Evolutionary conservation across 2,329 filamentous ascomycete genomes (phyloP).

Genomic region (Rhynchosporium graminicola): DNA sequence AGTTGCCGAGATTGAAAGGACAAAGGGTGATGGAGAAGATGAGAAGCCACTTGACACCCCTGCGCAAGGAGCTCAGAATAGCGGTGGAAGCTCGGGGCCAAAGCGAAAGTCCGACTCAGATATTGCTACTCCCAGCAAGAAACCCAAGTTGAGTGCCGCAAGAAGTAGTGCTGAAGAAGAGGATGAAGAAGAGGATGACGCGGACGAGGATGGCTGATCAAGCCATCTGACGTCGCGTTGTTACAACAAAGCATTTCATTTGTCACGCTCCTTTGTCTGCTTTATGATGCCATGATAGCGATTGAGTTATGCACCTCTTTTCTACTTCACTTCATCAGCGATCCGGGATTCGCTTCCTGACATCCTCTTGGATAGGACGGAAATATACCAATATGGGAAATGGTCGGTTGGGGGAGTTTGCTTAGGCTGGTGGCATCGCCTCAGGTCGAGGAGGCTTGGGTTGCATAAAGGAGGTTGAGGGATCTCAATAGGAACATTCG

Average conservation of each 20-base stretch:
- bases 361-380: conserved; percentile 23
- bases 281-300: conserved; percentile 39
- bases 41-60: conserved; percentile 42
- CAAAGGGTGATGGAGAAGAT: conserved; percentile 45
- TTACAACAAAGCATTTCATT: conserved; percentile 22
- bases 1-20: conserved; percentile 83
- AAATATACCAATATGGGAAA: conserved; percentile 23
- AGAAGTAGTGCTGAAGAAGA: conserved; percentile 39
- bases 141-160: conserved; percentile 46
- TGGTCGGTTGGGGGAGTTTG: conserved; percentile 27
- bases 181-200: conserved; percentile 41
- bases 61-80: conserved; percentile 38
- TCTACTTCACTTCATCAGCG: conserved; percentile 30
- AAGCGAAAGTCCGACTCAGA: conserved; percentile 63
- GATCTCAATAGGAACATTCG: conserved; percentile 31
- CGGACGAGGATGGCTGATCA: conserved; percentile 35
- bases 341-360: conserved; percentile 19
- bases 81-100: conserved; percentile 44
- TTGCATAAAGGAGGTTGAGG: conserved; percentile 29
- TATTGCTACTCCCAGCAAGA: conserved; percentile 54
- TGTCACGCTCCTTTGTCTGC: conserved; percentile 32
- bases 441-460: conserved; percentile 18
- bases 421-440: conserved; percentile 26
- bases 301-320: conserved; percentile 25
- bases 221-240: neutral